These are phyloP conservation scores for Aquanectria penicillioides DNA, from an alignment of 2,329 filamentous ascomycete species.

Conservation along the genomic window DNA sequence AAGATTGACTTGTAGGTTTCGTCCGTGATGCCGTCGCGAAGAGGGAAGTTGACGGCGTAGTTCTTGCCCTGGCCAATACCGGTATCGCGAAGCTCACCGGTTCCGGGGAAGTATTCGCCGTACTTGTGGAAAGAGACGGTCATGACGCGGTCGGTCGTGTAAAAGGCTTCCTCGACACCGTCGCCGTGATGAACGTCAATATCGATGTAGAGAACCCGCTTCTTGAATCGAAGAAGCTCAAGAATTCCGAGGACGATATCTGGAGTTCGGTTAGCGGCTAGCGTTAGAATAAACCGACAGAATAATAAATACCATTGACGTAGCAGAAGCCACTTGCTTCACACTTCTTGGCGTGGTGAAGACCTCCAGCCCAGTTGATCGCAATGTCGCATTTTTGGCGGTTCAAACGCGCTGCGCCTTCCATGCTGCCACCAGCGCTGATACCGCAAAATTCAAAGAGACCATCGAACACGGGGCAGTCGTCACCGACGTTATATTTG, in stretches of 20 bases:
- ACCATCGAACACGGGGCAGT: constrained; percentile 97
- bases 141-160: constrained; percentile 91
- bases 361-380: constrained; percentile 96
- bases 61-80: constrained; percentile 89
- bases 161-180: constrained; percentile 92
- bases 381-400: constrained; percentile 95
- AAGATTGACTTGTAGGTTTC: constrained; percentile 91
- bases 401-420: constrained; percentile 89
- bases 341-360: constrained; percentile 97
- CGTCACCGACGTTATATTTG: constrained; percentile 94
- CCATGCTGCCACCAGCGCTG: constrained; percentile 92
- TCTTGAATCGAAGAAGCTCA: constrained; percentile 88
- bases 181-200: constrained; percentile 96
- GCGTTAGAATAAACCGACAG: background rate
- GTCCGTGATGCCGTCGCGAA: constrained; percentile 93
- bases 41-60: constrained; percentile 90
- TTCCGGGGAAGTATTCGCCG: constrained; percentile 94
- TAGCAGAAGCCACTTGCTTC: constrained; percentile 99
- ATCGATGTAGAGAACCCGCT: constrained; percentile 97
- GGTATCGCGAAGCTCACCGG: constrained; percentile 85
- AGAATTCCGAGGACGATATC: constrained; percentile 96
- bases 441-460: constrained; percentile 97
- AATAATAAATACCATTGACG: constrained; percentile 79
- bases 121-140: constrained; percentile 97
- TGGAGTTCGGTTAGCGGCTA: constrained; percentile 50